Base-by-base conservation (phyloP, 306 rosid species). In the Hylodesmum podocarpum region DNA sequence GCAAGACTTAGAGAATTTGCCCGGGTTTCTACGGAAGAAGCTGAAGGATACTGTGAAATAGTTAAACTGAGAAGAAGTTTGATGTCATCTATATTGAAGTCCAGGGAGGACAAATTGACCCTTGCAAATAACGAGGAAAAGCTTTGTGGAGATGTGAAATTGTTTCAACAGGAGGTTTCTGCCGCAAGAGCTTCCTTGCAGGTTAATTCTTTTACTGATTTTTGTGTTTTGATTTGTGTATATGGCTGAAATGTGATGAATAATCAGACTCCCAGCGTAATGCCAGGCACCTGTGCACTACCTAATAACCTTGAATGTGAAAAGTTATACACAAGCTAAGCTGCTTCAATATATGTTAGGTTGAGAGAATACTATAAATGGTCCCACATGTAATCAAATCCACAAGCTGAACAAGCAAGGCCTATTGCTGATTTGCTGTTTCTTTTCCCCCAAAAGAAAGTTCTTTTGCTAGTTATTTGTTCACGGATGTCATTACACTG, bases 151-250 rank as follows among this genome's bases (percentile, higher is more conserved):
- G 89, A 90, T 19, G 88, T 92, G 71, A 88, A 87, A 83, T 65
- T 65, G 77, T 86, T 88, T 83, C 91, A 82, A 72, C 80, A 79
- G 75, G 89, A 87, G 36, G 85, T 83, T 79, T 87, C 91, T 67
- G 79, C 89, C 51, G 87, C 96, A 72, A 87, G 93, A 81, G 83
- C 88, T 79, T 84, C 91, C 46, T 82, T 92, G 74, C 97, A 88
- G 94, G 96, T 91, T 77, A 58, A 53, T 71, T 80, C 73, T 78
- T 69, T 11, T 33, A 24, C 75, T 63, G 51, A 55, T 72, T 73
- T 80, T 62, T 31, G 44, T 47, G 69, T 77, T 58, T 73, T 43
- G 24, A 61, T 54, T 44, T 70, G 37, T 54, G 53, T 27, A 80
- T 39, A 21, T 76, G 22, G 46, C 63, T 65, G 46, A 44, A 53